A percentile compares a stretch with the other conserved stretches of the same genome.
Evolutionary conservation across 2,329 filamentous ascomycete genomes (phyloP).

Genomic region (Aspergillus eucalypticola): DNA sequence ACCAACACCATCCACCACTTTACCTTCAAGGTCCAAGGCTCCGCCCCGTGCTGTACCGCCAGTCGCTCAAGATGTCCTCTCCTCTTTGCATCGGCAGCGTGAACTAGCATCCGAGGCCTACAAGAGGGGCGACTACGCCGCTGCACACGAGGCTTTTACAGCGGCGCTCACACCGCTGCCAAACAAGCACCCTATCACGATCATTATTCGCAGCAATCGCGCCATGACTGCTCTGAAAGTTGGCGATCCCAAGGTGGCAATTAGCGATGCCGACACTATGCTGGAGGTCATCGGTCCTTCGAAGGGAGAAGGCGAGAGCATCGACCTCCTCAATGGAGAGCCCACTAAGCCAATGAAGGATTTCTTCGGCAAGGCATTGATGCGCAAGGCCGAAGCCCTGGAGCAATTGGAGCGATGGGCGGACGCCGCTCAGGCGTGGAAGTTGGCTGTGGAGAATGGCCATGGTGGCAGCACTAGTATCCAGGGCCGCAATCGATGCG

Average conservation of each 20-base stretch:
- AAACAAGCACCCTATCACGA: conserved; percentile 74
- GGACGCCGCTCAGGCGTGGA: conserved; percentile 80
- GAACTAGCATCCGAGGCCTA: conserved; percentile 83
- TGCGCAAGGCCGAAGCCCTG: conserved; percentile 90
- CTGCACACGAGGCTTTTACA: conserved; percentile 80
- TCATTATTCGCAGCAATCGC: conserved; percentile 88
- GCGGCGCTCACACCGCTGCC: conserved; percentile 75
- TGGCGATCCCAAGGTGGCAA: conserved; percentile 83
- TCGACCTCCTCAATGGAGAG: conserved; percentile 66
- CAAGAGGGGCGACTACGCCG: conserved; percentile 88
- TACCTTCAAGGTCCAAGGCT: conserved; percentile 49
- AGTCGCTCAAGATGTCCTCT: conserved; percentile 68
- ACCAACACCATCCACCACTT: conserved; percentile 48
- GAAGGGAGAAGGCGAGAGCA: conserved; percentile 76
- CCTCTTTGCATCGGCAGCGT: conserved; percentile 75
- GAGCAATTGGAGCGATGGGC: conserved; percentile 94
- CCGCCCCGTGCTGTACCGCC: conserved; percentile 58
- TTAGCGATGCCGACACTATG: conserved; percentile 80
- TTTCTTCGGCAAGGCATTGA: conserved; percentile 88
- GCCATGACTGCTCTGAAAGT: conserved; percentile 88
- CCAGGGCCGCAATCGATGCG: conserved; percentile 83
- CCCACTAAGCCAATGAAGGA: conserved; percentile 84
- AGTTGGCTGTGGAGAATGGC: conserved; percentile 76
- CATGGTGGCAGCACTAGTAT: conserved; percentile 83
- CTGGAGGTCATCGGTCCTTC: conserved; percentile 76